Percentiles rank a stretch among this genome's conserved stretches.
These are phyloP conservation scores for Ogataea nonfermentans DNA, from an alignment of 805 yeast genomes.

Conservation along the genomic window DNA sequence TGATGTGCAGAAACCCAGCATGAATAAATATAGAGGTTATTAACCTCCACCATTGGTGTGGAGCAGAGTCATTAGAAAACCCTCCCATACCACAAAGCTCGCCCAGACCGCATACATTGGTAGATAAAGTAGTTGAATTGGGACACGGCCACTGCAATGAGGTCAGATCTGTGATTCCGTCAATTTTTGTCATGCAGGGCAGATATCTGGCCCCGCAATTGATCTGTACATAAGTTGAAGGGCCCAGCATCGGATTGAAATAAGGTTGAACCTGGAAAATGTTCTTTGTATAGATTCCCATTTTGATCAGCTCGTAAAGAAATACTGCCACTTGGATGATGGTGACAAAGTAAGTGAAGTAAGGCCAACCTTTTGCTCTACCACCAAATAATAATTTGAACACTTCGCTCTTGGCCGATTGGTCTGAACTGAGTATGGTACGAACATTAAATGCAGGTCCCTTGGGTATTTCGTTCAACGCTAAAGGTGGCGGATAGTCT, in stretches of 20 bases:
- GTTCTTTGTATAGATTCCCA: conserved; percentile 59
- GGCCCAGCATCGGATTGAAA: conserved; percentile 79
- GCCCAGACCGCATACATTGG: conserved; percentile 55
- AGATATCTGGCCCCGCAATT: conserved; percentile 69
- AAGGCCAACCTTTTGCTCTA: conserved; percentile 26
- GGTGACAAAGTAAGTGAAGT: conserved; percentile 37
- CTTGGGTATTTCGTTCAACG: not conserved
- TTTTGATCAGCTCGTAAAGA: conserved; percentile 55
- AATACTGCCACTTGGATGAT: conserved; percentile 53
- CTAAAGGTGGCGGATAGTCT: conserved; percentile 3
- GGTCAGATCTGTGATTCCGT: conserved; percentile 47
- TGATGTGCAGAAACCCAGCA: conserved; percentile 69
- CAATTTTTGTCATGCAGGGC: conserved; percentile 63
- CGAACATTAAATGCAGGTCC: not conserved
- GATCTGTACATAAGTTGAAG: conserved; percentile 63
- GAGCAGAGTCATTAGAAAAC: conserved; percentile 36
- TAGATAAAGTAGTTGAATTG: conserved; percentile 53
- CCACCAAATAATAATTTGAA: conserved; percentile 17
- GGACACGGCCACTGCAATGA: conserved; percentile 61
- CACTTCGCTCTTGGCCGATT: not conserved
- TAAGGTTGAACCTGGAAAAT: conserved; percentile 68
- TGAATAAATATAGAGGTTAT: conserved; percentile 70
- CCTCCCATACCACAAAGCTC: conserved; percentile 64
- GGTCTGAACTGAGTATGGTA: too few relatives aligned
- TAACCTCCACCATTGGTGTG: conserved; percentile 68